Evolutionary conservation across 306 rosid genomes (phyloP).

Genomic region (Cajanus cajan): DNA sequence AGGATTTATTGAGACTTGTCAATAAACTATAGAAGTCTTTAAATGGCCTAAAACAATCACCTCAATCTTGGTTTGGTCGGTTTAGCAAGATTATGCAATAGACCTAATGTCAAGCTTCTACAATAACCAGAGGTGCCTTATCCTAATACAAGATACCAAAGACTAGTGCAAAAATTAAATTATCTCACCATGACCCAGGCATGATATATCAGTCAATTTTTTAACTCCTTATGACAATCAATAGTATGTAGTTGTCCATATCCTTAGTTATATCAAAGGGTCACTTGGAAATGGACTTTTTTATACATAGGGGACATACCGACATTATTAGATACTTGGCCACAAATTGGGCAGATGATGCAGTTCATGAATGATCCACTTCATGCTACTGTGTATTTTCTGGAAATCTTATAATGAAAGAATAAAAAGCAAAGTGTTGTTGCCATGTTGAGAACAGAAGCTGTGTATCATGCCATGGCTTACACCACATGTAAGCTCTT

Average conservation of each 20-base stretch:
- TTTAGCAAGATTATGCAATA: too few relatives aligned
- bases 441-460: not conserved
- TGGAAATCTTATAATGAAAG: not conserved
- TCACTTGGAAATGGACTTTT: not conserved
- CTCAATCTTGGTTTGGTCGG: not conserved
- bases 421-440: not conserved
- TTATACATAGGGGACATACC: not conserved
- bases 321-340: not conserved
- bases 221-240: not conserved
- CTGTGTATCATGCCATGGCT: not conserved
- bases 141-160: too few relatives aligned
- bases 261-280: not conserved
- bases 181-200: too few relatives aligned
- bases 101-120: too few relatives aligned
- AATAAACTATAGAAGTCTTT: too few relatives aligned
- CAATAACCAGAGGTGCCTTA: too few relatives aligned
- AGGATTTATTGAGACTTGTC: too few relatives aligned
- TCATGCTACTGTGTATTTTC: not conserved
- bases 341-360: not conserved
- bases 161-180: too few relatives aligned
- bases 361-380: not conserved
- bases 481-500: not conserved
- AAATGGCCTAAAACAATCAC: not conserved
- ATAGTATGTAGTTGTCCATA: too few relatives aligned
- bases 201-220: not conserved